Percentiles rank a stretch among this genome's conserved stretches.
Evolutionary conservation across 495 filamentous ascomycete species (phyloP).

Genomic region (Penicillium coprophilum): DNA sequence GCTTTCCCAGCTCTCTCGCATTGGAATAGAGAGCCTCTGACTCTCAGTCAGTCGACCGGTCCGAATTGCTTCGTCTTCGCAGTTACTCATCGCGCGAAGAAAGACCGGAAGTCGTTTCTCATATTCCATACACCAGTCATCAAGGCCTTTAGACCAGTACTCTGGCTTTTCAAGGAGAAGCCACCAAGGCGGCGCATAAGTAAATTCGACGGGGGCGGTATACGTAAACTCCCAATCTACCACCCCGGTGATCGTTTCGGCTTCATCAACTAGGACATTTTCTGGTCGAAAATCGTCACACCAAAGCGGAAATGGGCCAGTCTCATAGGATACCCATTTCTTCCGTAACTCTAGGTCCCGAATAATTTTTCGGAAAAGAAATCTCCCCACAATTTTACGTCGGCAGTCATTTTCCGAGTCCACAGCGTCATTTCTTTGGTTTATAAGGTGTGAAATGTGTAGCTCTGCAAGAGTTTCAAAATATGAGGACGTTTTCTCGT

Average conservation of each 20-base stretch:
- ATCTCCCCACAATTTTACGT: slow-evolving; percentile 42
- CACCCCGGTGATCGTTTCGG: slow-evolving; percentile 6
- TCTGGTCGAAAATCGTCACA: slow-evolving; percentile 31
- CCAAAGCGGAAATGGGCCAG: too few species aligned
- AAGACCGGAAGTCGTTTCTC: too few species aligned
- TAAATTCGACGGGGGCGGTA: slow-evolving; percentile 15
- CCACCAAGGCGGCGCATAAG: slow-evolving; percentile 16
- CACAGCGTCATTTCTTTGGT: slow-evolving; percentile 16
- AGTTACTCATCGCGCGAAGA: neutral
- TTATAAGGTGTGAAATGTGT: neutral
- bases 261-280: slow-evolving; percentile 29
- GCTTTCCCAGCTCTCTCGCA: neutral
- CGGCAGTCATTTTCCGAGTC: slow-evolving; percentile 38
- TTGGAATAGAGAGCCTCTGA: neutral
- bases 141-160: neutral
- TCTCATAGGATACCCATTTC: too few species aligned
- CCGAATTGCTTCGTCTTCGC: neutral
- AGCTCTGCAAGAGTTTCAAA: neutral
- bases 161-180: slow-evolving; percentile 12
- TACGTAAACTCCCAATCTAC: slow-evolving; percentile 21
- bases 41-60: neutral
- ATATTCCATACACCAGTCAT: neutral
- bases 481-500: neutral
- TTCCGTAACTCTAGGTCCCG: too few species aligned
- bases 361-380: too few species aligned